A percentile compares a stretch with the other conserved stretches of the same genome.
Evolutionary conservation across 2,329 filamentous ascomycete genomes (phyloP).

Genomic region (Colletotrichum somersetense): DNA sequence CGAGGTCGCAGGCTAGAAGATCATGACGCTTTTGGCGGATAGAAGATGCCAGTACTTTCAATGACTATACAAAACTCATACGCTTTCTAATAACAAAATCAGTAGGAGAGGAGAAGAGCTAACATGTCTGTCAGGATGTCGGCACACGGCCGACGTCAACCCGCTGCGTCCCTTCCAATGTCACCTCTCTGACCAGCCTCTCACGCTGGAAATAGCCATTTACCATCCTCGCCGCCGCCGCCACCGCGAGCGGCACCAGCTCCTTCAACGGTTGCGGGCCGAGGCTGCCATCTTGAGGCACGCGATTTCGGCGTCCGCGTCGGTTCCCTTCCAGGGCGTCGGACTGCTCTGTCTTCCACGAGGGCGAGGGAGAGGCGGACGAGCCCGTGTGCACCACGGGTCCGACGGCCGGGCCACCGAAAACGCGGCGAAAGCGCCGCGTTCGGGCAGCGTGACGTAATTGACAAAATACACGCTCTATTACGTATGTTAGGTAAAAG

Average conservation of each 20-base stretch:
- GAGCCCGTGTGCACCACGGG: background rate
- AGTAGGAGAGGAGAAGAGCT: background rate
- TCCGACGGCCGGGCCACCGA: background rate
- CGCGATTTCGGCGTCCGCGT: background rate
- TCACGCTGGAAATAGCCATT: too few relatives aligned
- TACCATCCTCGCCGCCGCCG: too few relatives aligned
- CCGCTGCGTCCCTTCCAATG: too few relatives aligned
- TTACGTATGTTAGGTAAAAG: too few relatives aligned
- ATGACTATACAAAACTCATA: background rate
- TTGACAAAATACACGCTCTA: too few relatives aligned
- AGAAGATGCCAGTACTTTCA: background rate
- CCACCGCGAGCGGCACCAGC: too few relatives aligned
- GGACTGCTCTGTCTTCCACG: background rate
- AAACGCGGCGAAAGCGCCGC: background rate
- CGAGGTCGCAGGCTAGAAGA: background rate
- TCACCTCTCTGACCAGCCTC: too few relatives aligned
- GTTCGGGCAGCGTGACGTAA: background rate
- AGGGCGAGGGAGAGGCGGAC: background rate
- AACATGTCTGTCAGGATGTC: too few relatives aligned
- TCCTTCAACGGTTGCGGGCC: background rate
- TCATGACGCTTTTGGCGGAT: background rate
- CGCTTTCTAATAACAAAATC: background rate
- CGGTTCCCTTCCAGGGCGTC: too few relatives aligned
- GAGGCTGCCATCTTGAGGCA: background rate
- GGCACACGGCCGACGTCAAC: too few relatives aligned